A percentile compares a stretch with the other conserved stretches of the same genome.
These are phyloP conservation scores for Fragilaria crotonensis DNA, from an alignment of 108 stramenopile species.

Conservation along the genomic window DNA sequence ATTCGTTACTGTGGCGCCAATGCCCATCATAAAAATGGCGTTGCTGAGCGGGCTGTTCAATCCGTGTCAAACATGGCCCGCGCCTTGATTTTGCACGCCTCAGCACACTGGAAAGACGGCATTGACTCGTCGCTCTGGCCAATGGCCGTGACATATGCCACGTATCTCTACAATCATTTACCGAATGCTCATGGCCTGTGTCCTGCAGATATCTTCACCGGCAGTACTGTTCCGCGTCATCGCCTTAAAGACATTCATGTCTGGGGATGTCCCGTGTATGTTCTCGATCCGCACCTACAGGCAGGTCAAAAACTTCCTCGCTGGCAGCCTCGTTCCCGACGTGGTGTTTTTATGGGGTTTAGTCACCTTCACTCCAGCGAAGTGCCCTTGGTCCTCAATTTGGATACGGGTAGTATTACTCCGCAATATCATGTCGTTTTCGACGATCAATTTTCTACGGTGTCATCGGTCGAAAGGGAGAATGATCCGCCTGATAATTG, in stretches of 20 bases:
- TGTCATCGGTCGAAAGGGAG: conserved; percentile 3
- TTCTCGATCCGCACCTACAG: conserved; percentile 27
- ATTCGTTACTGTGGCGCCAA: conserved; percentile 27
- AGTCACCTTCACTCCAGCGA: conserved; percentile 18
- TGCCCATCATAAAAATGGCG: conserved; percentile 54
- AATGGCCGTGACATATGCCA: conserved; percentile 39
- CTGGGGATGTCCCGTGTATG: conserved; percentile 32
- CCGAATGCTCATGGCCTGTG: conserved; percentile 20
- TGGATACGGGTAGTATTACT: conserved; percentile 20
- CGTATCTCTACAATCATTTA: conserved; percentile 26
- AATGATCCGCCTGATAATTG: not conserved
- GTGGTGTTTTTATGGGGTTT: conserved; percentile 31
- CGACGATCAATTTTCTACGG: conserved; percentile 38
- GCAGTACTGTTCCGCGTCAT: not conserved
- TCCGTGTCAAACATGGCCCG: conserved; percentile 26
- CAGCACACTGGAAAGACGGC: conserved; percentile 27
- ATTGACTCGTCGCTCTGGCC: conserved; percentile 29
- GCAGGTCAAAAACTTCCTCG: conserved; percentile 32
- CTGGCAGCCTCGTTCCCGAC: conserved; percentile 26
- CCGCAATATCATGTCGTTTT: conserved; percentile 47
- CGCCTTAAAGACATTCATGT: conserved; percentile 16
- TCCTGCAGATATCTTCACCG: conserved; percentile 22
- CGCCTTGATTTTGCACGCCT: conserved; percentile 33
- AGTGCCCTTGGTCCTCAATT: conserved; percentile 33
- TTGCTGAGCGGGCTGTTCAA: conserved; percentile 35